Evolutionary conservation across 1,284 basidiomycete species (phyloP).

Genomic region (Athelia psychrophila): DNA sequence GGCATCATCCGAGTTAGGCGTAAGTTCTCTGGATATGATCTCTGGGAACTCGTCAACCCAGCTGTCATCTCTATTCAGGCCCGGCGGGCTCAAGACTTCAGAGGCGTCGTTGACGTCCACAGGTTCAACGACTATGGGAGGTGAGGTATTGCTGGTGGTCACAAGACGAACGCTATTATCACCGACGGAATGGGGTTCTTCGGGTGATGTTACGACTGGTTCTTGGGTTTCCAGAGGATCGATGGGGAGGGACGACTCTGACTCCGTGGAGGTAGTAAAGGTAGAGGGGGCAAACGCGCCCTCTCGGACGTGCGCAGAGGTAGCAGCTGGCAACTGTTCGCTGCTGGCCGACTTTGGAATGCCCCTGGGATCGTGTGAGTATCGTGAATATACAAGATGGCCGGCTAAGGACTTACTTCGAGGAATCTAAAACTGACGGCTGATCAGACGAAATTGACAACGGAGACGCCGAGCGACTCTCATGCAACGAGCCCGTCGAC

Average conservation of each 20-base stretch:
- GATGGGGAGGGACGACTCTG: neutral
- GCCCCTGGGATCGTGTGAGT: neutral
- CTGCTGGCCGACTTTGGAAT: neutral
- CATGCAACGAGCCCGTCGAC: neutral
- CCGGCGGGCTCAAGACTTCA: no score
- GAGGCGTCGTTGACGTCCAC: no score
- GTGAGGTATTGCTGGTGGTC: no score
- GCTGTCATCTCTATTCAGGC: no score
- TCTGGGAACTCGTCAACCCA: neutral
- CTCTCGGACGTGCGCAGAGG: constrained; percentile 4
- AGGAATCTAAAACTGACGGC: no score
- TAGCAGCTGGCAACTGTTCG: neutral
- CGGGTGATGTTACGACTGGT: neutral
- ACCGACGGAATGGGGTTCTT: neutral
- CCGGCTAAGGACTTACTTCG: no score
- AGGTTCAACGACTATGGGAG: no score
- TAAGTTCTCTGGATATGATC: constrained; percentile 16
- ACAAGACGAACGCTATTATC: no score
- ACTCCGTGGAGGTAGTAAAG: constrained; percentile 5
- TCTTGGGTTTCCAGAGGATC: neutral
- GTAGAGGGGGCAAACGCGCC: constrained; percentile 7
- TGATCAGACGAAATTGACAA: neutral
- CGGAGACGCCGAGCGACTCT: neutral
- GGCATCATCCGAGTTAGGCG: constrained; percentile 19
- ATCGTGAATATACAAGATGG: no score